Evolutionary conservation across 495 filamentous ascomycete genomes (phyloP), one percentile per base, ranked within the genome.

Genomic region (Penicillium coffeae): DNA sequence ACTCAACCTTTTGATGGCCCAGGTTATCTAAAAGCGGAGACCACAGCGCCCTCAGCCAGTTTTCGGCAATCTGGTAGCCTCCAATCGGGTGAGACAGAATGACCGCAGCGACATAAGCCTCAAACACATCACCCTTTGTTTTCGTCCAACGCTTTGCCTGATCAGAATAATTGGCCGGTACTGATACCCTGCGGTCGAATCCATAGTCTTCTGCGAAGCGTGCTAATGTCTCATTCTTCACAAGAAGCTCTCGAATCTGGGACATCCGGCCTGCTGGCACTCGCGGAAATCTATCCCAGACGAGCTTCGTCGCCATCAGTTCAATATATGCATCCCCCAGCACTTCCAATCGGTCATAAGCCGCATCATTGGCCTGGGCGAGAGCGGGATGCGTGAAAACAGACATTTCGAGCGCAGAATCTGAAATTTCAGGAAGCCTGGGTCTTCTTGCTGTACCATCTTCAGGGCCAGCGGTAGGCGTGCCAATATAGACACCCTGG

Each of bases 51-150:
- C 76, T 79, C 39, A 96, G 61, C 88, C 89, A 96, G 19, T 74
- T 52, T 44, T 84, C 74, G 7, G 73, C 84, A 13, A 70, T 71
- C 42, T 59, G 49, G 41, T 86, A 76, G 6, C 89, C 89, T 35
- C 78, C 56, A 9, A 58, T 63, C 0, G 80, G 68, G 57, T 87
- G 75, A 10, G 82, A 82, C 8, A 89, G 65, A 37, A 94, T 76
- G 19, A 88, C 62, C 10, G 87, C 90, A 15, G 88, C 90, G 8
- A 90, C 79, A 62, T 92, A 95, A 1, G 90, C 85, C 65, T 96
- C 90, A 59, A 96, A 91, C 8, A 96, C 77, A 64, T 96, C 90
- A 8, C 82, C 90, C 39, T 83, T 69, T 14, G 84, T 80, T 62
- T 96, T 96, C 21, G 71, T 76, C 51, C 76, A 74, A 50, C 76